A percentile compares a stretch with the other conserved stretches of the same genome.
These are phyloP conservation scores for Gaeumannomyces tritici DNA, from an alignment of 2,329 filamentous ascomycete species.

Conservation along the genomic window DNA sequence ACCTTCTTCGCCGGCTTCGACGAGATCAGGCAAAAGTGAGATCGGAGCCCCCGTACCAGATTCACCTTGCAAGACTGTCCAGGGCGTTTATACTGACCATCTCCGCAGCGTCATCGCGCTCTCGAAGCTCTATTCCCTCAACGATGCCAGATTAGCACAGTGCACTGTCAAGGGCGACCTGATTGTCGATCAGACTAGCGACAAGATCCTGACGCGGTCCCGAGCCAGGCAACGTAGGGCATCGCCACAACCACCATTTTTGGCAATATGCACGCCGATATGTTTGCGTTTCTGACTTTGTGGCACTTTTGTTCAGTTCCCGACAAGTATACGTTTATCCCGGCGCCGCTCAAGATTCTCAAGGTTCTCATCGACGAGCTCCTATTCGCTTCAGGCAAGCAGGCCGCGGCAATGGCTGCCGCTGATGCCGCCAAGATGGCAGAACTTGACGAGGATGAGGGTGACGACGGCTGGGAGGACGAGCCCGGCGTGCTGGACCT, in stretches of 20 bases:
- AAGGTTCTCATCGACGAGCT: slow-evolving; percentile 94
- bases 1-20: slow-evolving; percentile 97
- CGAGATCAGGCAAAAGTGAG: slow-evolving; percentile 90
- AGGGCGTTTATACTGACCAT: slow-evolving; percentile 15
- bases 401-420: slow-evolving; percentile 50
- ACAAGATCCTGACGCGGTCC: slow-evolving; percentile 88
- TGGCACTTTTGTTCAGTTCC: slow-evolving; percentile 43
- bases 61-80: not conserved
- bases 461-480: slow-evolving; percentile 85
- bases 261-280: not conserved
- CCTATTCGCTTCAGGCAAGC: slow-evolving; percentile 63
- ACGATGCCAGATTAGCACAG: slow-evolving; percentile 68
- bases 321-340: slow-evolving; percentile 79
- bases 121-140: slow-evolving; percentile 80
- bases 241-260: slow-evolving; percentile 3
- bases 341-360: slow-evolving; percentile 86
- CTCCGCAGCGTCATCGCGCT: slow-evolving; percentile 70
- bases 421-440: slow-evolving; percentile 47
- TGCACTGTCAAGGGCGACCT: slow-evolving; percentile 88
- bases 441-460: slow-evolving; percentile 53
- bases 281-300: not conserved
- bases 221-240: slow-evolving; percentile 69
- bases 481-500: slow-evolving; percentile 69
- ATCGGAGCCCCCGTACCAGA: slow-evolving; percentile 8
- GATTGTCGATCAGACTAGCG: slow-evolving; percentile 61